phyloP scores from a whole-genome alignment of 495 filamentous ascomycete genomes.

The Podospora pseudopauciseta region DNA sequence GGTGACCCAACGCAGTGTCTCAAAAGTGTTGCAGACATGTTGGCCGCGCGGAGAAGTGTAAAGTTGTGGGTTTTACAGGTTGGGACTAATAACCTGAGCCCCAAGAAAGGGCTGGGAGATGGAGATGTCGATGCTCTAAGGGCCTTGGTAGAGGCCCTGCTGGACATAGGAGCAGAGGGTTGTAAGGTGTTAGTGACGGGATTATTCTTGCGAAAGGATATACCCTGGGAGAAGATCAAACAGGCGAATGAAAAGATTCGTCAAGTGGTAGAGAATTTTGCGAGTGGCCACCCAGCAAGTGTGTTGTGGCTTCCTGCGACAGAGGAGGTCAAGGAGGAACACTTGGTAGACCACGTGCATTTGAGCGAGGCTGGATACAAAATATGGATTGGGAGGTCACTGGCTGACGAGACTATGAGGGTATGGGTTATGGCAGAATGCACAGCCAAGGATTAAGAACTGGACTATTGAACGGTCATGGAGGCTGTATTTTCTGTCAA shows the following conservation, averaged over 20 bases:
- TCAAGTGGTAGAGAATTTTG: constrained; percentile 10
- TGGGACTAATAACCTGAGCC: constrained; percentile 34
- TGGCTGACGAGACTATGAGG: not conserved
- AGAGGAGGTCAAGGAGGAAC: constrained; percentile 13
- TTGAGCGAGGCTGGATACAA: constrained; percentile 30
- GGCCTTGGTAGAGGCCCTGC: constrained; percentile 26
- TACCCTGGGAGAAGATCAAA: constrained; percentile 8
- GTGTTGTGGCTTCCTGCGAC: constrained; percentile 16
- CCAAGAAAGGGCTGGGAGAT: constrained; percentile 35
- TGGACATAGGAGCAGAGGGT: constrained; percentile 5
- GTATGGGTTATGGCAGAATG: not conserved
- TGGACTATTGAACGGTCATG: not conserved
- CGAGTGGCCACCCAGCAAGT: constrained; percentile 5
- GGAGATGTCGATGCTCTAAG: constrained; percentile 19
- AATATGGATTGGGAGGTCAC: constrained; percentile 21
- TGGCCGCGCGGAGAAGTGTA: constrained; percentile 14
- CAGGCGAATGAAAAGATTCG: constrained; percentile 19
- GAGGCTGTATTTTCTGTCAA: no score
- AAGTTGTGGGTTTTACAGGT: constrained; percentile 35
- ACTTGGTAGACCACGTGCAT: constrained; percentile 35
- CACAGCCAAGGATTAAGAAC: no score
- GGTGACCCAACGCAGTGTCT: constrained; percentile 15
- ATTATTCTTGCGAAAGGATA: constrained; percentile 20
- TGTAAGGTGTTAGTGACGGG: constrained; percentile 21
- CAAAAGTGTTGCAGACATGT: constrained; percentile 18